phyloP scores from a whole-genome alignment of 495 filamentous ascomycete genomes.

The Cudoniella acicularis region DNA sequence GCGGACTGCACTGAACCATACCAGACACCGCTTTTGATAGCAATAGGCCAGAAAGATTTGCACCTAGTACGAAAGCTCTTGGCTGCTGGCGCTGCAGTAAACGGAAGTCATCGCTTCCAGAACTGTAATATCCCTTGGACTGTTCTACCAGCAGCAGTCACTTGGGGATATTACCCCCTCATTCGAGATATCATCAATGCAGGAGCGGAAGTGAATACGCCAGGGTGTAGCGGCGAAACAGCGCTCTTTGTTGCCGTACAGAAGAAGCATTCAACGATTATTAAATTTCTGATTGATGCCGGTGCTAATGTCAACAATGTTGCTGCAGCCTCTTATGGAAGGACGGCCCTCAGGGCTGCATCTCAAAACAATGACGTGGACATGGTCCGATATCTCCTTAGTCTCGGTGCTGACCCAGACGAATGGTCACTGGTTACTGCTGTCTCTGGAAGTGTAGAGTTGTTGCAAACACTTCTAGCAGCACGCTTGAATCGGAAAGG shows the following conservation, averaged over 20 bases:
- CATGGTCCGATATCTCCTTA: too few species aligned
- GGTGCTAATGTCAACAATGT: conserved; percentile 14
- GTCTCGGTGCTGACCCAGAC: too few species aligned
- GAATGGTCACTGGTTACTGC: too few species aligned
- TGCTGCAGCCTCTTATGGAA: too few species aligned
- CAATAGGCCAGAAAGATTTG: conserved; percentile 5
- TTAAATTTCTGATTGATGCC: conserved; percentile 4
- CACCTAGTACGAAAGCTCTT: conserved; percentile 6
- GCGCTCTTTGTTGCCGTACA: conserved; percentile 8
- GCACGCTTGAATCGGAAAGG: too few species aligned
- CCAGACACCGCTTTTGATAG: not conserved
- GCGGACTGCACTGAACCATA: not conserved
- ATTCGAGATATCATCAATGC: conserved; percentile 10
- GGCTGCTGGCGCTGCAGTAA: conserved; percentile 7
- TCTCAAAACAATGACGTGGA: too few species aligned
- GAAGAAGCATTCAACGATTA: not conserved
- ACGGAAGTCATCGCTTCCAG: too few species aligned
- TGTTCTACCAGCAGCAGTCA: conserved; percentile 6
- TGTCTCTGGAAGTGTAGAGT: too few species aligned
- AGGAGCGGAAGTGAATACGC: conserved; percentile 7
- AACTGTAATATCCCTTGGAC: not conserved
- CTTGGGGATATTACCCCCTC: conserved; percentile 11
- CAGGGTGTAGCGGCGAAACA: conserved; percentile 10
- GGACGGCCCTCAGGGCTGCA: too few species aligned
- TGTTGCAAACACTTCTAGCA: too few species aligned